Evolutionary conservation across 805 yeast species (phyloP).

Genomic region (Cyberlindnera mississippiensis): DNA sequence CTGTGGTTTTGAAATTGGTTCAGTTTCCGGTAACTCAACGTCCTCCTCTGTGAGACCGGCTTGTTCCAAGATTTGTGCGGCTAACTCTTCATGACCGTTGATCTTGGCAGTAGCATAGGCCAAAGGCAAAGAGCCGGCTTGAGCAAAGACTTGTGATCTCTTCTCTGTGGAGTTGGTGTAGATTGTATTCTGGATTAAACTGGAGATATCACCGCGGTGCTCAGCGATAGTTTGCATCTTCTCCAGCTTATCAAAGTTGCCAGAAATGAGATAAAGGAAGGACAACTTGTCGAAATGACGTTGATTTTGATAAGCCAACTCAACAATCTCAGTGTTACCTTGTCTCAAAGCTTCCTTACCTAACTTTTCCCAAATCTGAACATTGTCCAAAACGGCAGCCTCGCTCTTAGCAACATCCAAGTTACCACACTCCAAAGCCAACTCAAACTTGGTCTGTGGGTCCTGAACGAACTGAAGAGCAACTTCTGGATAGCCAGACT

Average conservation of each 20-base stretch:
- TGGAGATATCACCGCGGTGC: constrained; percentile 73
- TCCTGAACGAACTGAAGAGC: constrained; percentile 97
- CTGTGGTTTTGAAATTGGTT: constrained; percentile 40
- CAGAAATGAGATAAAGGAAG: constrained; percentile 80
- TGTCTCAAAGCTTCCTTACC: constrained; percentile 85
- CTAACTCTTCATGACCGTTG: constrained; percentile 74
- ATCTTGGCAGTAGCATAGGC: constrained; percentile 92
- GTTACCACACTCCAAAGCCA: constrained; percentile 92
- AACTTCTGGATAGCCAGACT: constrained; percentile 94
- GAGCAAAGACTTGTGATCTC: constrained; percentile 68
- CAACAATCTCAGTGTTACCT: constrained; percentile 84
- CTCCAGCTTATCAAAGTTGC: constrained; percentile 67
- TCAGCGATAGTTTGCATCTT: constrained; percentile 91
- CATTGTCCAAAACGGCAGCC: constrained; percentile 70
- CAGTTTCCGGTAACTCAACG: constrained; percentile 57
- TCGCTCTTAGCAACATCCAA: constrained; percentile 82
- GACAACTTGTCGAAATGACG: constrained; percentile 85
- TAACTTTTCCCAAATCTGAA: constrained; percentile 72
- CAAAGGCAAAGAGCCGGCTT: constrained; percentile 78
- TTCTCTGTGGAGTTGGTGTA: constrained; percentile 72
- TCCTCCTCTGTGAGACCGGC: constrained; percentile 64
- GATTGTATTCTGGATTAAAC: constrained; percentile 78
- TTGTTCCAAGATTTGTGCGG: constrained; percentile 64
- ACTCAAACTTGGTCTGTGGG: constrained; percentile 91
- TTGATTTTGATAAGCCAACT: constrained; percentile 83